Evolutionary conservation across 73 alveolate species (phyloP), one percentile per base, ranked within the genome.

Genomic region (Blepharisma stoltei): DNA sequence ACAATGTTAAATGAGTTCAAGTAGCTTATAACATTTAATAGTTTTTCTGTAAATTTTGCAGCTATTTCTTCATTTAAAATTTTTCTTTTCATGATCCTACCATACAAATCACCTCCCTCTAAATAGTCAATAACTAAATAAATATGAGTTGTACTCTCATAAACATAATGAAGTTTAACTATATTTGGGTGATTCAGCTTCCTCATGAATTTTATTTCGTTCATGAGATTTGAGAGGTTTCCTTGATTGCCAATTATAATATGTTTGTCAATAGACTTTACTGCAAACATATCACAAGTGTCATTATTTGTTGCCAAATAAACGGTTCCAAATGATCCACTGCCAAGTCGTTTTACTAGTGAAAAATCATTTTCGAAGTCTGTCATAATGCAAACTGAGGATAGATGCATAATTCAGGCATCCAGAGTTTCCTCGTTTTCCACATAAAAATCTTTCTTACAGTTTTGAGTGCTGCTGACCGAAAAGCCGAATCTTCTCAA

Each of bases 131-230:
- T n/a, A n/a, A n/a, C n/a, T n/a, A 90, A 77, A 77, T 86, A 90
- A 25, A 86, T 54, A 54, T 87, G 86, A 25, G 86, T 87, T 50
- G 86, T 86, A 80, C 84, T 89, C 77, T 90, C 97, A 37, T 83
- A 90, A 46, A 83, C 83, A 81, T 91, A 90, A 67, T 82, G 84
- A 25, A 88, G 84, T 77, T 94, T 94, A 27, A 96, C 95, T 46
- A 94, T 88, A 54, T 87, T 91, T 44, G 90, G 93, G 78, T 94
- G 97, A 71, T 95, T 88, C 86, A 95, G 82, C 73, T 84, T 78
- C 88, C 95, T 89, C 90, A 95, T 82, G 25, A 95, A 71, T 54
- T 78, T 70, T 14, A 95, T 92, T 92, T 95, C 98, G 67, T 93
- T 89, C 89, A 89, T 83, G 25, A 95, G 89, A 52, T 52, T 52